phyloP scores from a whole-genome alignment of 352 stramenopile species.

The Pelagophyceae sp. region DNA sequence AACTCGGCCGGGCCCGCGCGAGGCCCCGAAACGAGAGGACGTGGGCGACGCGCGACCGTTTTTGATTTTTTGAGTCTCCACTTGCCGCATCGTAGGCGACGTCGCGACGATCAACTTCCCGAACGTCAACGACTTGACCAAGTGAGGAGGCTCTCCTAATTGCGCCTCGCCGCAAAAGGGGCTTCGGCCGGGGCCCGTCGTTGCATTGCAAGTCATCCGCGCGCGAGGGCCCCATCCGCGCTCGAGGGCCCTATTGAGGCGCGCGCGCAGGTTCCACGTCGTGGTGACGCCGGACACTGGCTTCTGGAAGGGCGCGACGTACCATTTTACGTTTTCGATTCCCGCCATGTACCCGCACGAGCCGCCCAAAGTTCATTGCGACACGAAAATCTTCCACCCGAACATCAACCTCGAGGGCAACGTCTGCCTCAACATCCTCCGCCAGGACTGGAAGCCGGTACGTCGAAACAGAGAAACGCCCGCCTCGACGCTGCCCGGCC shows the following conservation, averaged over 20 bases:
- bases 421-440: constrained; percentile 87
- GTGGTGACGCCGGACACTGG: constrained; percentile 80
- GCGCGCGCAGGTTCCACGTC: too few species aligned
- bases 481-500: too few species aligned
- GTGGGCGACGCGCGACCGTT: too few species aligned
- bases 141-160: too few species aligned
- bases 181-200: constrained; percentile 33
- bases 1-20: too few species aligned
- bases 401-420: constrained; percentile 98
- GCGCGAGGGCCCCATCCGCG: too few species aligned
- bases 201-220: constrained; percentile 12
- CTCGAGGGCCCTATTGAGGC: too few species aligned
- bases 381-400: constrained; percentile 96
- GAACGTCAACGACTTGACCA: constrained; percentile 90
- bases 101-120: constrained; percentile 88
- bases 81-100: constrained; percentile 37
- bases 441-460: constrained; percentile 87
- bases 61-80: not conserved
- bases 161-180: constrained; percentile 78
- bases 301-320: constrained; percentile 90
- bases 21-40: too few species aligned
- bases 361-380: constrained; percentile 90
- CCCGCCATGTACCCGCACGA: constrained; percentile 90
- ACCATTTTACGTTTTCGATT: constrained; percentile 95
- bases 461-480: too few species aligned